A percentile compares a stretch with the other conserved stretches of the same genome.
These are phyloP conservation scores for Chalciporus pseudorubinellus DNA, from an alignment of 768 basidiomycete species.

Conservation along the genomic window DNA sequence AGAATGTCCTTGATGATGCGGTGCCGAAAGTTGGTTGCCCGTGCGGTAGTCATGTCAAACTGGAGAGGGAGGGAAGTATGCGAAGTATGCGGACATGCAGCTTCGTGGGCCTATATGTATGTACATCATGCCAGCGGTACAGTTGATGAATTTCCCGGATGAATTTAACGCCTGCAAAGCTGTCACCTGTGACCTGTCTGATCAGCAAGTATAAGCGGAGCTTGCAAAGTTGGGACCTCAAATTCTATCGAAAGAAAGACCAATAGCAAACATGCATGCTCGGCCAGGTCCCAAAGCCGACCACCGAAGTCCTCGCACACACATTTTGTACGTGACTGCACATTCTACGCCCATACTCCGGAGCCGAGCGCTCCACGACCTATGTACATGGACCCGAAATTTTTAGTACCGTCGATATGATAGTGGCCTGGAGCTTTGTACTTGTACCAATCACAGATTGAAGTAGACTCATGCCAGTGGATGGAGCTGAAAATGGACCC, in stretches of 20 bases:
- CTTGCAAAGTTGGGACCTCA: background rate
- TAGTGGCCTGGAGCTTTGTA: background rate
- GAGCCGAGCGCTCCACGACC: background rate
- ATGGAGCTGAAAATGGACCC: background rate
- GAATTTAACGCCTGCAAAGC: background rate
- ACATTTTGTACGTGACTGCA: background rate
- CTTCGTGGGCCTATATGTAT: background rate
- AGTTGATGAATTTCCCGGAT: background rate
- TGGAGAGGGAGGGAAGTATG: background rate
- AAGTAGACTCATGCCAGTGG: background rate
- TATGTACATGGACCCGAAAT: background rate
- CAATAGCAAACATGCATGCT: background rate
- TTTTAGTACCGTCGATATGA: background rate
- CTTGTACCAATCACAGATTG: background rate
- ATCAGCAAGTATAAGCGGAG: background rate
- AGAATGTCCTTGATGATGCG: constrained; percentile 49
- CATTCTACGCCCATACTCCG: background rate
- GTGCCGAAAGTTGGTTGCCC: constrained; percentile 40
- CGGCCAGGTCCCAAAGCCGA: background rate
- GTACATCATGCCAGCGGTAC: background rate
- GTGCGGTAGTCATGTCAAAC: background rate
- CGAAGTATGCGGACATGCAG: background rate
- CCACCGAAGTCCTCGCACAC: background rate
- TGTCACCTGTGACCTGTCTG: background rate
- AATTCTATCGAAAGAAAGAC: background rate